phyloP scores from a whole-genome alignment of 257 asterid genomes.

The Solanum pennellii region DNA sequence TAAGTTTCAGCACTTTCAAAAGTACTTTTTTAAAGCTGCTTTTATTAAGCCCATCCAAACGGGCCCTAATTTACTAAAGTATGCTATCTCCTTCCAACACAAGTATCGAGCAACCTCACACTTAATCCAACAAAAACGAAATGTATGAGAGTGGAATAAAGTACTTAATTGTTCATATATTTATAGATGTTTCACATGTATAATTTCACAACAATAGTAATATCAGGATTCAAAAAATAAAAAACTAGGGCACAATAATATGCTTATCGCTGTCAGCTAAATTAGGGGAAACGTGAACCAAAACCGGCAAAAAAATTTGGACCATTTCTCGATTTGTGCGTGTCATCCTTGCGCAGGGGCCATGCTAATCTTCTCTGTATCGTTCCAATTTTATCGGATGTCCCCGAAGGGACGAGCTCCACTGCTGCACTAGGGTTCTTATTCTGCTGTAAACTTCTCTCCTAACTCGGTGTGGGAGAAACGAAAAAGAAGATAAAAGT shows the following conservation, averaged over 20 bases:
- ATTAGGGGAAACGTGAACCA: not conserved
- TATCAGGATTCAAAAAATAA: not conserved
- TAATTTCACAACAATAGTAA: not conserved
- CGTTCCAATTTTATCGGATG: constrained; percentile 14
- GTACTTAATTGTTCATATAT: not conserved
- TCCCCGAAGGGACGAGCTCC: not conserved
- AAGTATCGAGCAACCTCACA: not conserved
- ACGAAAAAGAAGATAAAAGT: not conserved
- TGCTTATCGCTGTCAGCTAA: not conserved
- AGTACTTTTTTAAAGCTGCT: no score
- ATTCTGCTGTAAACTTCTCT: rapidly evolving
- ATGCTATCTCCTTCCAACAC: not conserved
- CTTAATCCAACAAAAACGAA: not conserved
- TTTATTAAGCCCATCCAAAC: no score
- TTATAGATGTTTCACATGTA: not conserved
- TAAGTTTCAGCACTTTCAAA: no score
- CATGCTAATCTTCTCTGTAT: constrained; percentile 18
- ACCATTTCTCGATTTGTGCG: constrained; percentile 20
- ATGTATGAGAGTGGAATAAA: not conserved
- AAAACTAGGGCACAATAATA: not conserved
- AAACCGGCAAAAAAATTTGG: constrained; percentile 1
- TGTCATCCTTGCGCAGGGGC: constrained; percentile 15
- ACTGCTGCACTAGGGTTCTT: not conserved
- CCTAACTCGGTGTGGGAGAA: not conserved
- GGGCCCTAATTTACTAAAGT: not conserved